Evolutionary conservation across 2,329 filamentous ascomycete species (phyloP).

Genomic region (Pseudogymnoascus sp.): DNA sequence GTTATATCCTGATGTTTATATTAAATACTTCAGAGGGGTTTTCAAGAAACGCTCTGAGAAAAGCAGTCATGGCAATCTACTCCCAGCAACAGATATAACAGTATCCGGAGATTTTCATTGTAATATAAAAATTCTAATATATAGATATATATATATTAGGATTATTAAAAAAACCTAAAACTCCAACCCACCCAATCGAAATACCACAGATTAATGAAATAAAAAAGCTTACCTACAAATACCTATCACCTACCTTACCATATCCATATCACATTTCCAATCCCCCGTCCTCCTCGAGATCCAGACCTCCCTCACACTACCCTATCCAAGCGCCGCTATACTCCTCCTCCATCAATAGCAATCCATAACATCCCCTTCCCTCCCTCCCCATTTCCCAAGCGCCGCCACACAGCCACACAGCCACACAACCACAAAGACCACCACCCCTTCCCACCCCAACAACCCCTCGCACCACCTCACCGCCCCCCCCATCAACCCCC

Average conservation of each 20-base stretch:
- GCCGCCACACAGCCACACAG: background rate
- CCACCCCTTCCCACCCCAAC: background rate
- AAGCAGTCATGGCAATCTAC: no score
- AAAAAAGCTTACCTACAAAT: background rate
- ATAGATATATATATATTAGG: no score
- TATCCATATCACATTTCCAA: background rate
- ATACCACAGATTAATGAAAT: background rate
- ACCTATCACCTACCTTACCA: background rate
- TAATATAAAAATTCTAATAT: no score
- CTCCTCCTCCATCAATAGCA: background rate
- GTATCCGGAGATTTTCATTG: no score
- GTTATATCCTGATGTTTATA: no score
- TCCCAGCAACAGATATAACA: no score
- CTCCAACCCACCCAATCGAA: background rate
- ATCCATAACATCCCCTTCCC: background rate
- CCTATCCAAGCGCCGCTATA: background rate
- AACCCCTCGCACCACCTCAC: background rate
- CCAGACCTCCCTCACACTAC: background rate
- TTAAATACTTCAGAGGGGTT: no score
- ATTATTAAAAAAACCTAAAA: no score
- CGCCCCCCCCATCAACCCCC: background rate
- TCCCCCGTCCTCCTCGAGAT: background rate
- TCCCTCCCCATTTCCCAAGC: background rate
- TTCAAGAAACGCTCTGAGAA: no score
- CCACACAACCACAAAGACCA: background rate